phyloP scores from a whole-genome alignment of 306 rosid species.

The Crataegus laevigata region DNA sequence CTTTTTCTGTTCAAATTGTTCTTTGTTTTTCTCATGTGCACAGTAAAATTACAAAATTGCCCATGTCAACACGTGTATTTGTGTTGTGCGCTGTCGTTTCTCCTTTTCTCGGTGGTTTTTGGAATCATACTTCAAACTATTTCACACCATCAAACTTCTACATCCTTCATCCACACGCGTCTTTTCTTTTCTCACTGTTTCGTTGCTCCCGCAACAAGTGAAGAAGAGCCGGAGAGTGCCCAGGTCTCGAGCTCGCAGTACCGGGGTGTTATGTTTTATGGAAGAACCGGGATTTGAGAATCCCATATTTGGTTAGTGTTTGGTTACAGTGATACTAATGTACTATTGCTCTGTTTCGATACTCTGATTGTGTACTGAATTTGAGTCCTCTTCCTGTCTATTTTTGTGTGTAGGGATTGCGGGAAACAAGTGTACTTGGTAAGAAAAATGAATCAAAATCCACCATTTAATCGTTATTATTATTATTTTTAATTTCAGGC shows the following conservation, averaged over 20 bases:
- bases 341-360: background rate
- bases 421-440: conserved; percentile 97
- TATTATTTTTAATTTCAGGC: background rate
- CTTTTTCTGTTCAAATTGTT: too few relatives aligned
- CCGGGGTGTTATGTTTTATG: conserved; percentile 84
- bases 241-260: conserved; percentile 83
- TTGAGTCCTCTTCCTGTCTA: background rate
- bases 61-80: too few relatives aligned
- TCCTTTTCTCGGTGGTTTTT: too few relatives aligned
- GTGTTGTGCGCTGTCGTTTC: too few relatives aligned
- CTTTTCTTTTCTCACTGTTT: too few relatives aligned
- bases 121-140: too few relatives aligned
- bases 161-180: too few relatives aligned
- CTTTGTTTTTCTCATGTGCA: too few relatives aligned
- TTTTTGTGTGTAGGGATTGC: conserved; percentile 53
- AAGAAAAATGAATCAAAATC: conserved; percentile 11
- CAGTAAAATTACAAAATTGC: too few relatives aligned
- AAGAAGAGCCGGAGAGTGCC: conserved; percentile 91
- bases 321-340: background rate
- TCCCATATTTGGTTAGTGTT: conserved; percentile 77
- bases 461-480: background rate
- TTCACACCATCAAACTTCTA: too few relatives aligned
- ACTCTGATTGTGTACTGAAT: background rate
- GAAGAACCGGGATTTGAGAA: conserved; percentile 93
- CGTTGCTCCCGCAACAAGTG: conserved; percentile 28